Evolutionary conservation across 2,329 filamentous ascomycete species (phyloP).

Genomic region (Phyllosticta capitalensis): DNA sequence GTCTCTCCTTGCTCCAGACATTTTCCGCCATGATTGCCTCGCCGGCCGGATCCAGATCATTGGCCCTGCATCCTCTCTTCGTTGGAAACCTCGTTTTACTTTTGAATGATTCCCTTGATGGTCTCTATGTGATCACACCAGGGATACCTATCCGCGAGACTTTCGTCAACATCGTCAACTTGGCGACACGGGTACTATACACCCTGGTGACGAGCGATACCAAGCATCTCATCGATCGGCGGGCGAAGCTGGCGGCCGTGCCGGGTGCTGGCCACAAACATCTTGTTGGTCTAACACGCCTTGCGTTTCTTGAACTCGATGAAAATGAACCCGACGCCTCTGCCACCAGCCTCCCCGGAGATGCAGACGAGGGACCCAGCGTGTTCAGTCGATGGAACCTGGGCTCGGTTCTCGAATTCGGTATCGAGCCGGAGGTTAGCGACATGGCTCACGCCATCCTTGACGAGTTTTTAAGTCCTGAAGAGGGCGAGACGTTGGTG

Average conservation of each 20-base stretch:
- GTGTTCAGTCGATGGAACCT: neutral
- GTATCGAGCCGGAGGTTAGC: conserved; percentile 66
- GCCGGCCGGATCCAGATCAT: conserved; percentile 49
- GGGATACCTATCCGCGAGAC: conserved; percentile 27
- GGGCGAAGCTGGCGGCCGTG: conserved; percentile 59
- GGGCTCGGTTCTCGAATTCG: conserved; percentile 64
- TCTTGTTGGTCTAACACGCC: conserved; percentile 64
- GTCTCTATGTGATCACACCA: conserved; percentile 39
- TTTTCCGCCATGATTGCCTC: conserved; percentile 35
- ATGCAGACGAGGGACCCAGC: neutral
- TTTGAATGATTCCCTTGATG: conserved; percentile 61
- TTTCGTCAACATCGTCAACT: conserved; percentile 46
- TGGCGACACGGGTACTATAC: conserved; percentile 51
- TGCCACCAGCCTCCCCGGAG: neutral
- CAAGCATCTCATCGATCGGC: conserved; percentile 47
- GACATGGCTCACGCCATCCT: conserved; percentile 75
- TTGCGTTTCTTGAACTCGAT: conserved; percentile 66
- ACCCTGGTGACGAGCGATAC: conserved; percentile 52
- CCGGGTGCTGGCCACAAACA: conserved; percentile 73
- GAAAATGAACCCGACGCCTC: neutral
- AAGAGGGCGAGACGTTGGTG: conserved; percentile 57
- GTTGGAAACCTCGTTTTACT: conserved; percentile 68
- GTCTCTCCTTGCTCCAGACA: conserved; percentile 30
- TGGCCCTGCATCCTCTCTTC: conserved; percentile 59
- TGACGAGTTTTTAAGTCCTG: conserved; percentile 70